These are phyloP conservation scores for Fusarium sp. DNA, from an alignment of 2,329 filamentous ascomycete species.

Conservation along the genomic window DNA sequence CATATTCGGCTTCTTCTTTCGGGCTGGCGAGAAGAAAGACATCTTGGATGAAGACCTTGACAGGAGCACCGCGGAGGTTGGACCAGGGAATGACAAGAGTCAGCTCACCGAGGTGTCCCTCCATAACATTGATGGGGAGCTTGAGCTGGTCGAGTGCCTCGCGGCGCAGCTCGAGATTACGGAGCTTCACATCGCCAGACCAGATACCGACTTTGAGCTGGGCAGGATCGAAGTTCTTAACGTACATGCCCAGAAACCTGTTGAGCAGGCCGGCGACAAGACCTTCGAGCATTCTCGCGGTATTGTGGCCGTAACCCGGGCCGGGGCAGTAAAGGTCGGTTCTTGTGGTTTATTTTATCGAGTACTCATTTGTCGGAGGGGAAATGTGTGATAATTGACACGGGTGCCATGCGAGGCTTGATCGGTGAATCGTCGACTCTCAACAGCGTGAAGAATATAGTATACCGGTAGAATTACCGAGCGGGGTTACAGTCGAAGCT, in stretches of 20 bases:
- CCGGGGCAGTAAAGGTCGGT: conserved; percentile 60
- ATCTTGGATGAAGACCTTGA: conserved; percentile 96
- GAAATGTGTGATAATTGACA: conserved; percentile 22
- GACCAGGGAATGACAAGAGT: conserved; percentile 97
- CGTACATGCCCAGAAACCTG: conserved; percentile 99
- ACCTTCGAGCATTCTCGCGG: conserved; percentile 89
- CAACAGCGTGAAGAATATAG: conserved; percentile 4
- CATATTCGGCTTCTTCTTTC: conserved; percentile 93
- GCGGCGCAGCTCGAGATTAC: conserved; percentile 89
- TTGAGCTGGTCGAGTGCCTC: conserved; percentile 98
- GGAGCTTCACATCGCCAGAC: conserved; percentile 97
- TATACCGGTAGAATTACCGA: background rate
- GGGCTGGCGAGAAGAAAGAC: conserved; percentile 95
- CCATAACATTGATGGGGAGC: conserved; percentile 94
- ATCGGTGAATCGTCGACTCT: conserved; percentile 20
- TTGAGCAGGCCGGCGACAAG: conserved; percentile 97
- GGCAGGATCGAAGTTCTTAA: conserved; percentile 98
- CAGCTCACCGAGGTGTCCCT: conserved; percentile 92
- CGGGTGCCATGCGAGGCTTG: conserved; percentile 45
- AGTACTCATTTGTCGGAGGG: conserved; percentile 43
- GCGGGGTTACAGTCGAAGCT: conserved; percentile 23
- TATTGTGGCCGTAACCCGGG: conserved; percentile 78
- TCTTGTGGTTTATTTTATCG: conserved; percentile 37
- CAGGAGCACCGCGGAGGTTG: conserved; percentile 92
- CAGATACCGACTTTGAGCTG: conserved; percentile 99